Evolutionary conservation across 257 asterid species (phyloP).

Genomic region (Osmanthus fragrans): DNA sequence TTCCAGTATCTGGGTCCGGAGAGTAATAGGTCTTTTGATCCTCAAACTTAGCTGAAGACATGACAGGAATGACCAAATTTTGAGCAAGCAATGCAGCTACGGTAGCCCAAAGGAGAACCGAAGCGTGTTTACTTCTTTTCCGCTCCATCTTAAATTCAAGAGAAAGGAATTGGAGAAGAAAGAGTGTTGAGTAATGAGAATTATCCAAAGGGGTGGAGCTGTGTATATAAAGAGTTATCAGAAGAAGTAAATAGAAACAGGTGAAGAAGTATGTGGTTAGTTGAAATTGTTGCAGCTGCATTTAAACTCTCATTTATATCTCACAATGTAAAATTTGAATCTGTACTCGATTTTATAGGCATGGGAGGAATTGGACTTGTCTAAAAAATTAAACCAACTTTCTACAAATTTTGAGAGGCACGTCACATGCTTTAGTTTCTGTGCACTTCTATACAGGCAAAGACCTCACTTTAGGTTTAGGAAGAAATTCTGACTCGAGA

Average conservation of each 20-base stretch:
- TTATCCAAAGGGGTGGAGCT: conserved; percentile 18
- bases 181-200: conserved; percentile 26
- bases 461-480: too few species aligned
- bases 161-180: not conserved
- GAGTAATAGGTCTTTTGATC: conserved; percentile 67
- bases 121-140: conserved; percentile 36
- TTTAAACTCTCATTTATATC: conserved; percentile 51
- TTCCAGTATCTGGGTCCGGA: conserved; percentile 52
- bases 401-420: too few species aligned
- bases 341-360: too few species aligned
- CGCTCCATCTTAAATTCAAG: conserved; percentile 31
- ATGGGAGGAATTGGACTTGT: too few species aligned
- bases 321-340: conserved; percentile 8
- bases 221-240: conserved; percentile 41
- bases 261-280: conserved; percentile 68
- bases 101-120: conserved; percentile 48
- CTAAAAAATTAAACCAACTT: too few species aligned
- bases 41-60: conserved; percentile 37
- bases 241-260: conserved; percentile 63
- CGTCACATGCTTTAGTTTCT: too few species aligned
- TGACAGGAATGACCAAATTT: conserved; percentile 40
- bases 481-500: too few species aligned
- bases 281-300: conserved; percentile 55
- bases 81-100: conserved; percentile 56
- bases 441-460: too few species aligned